Evolutionary conservation across 78 protist genomes (phyloP).

Genomic region (Speleostelium caveatum): DNA sequence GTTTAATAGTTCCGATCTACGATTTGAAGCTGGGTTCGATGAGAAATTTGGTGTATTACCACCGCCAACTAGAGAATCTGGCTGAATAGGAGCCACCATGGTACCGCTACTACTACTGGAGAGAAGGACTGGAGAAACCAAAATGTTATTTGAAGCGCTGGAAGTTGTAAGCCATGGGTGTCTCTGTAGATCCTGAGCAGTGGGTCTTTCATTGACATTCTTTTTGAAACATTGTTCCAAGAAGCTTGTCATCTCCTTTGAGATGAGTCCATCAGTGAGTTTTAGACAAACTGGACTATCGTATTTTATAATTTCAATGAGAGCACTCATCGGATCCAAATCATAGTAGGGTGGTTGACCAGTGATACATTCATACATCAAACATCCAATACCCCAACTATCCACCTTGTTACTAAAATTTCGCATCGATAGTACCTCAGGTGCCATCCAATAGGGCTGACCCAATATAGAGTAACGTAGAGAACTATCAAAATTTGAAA

Average conservation of each 20-base stretch:
- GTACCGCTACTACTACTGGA: neutral
- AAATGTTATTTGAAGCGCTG: neutral
- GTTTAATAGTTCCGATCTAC: constrained; percentile 15
- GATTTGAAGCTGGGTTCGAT: neutral
- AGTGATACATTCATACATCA: constrained; percentile 71
- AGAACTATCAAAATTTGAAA: neutral
- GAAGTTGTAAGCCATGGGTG: constrained; percentile 42
- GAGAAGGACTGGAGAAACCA: too few species aligned
- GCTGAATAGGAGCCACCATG: neutral
- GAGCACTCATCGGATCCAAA: constrained; percentile 44
- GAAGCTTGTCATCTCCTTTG: constrained; percentile 1
- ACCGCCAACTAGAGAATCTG: neutral
- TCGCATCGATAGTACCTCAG: constrained; percentile 74
- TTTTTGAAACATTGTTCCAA: constrained; percentile 19
- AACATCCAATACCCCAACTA: constrained; percentile 75
- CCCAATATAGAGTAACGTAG: constrained; percentile 45
- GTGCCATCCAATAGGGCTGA: constrained; percentile 81
- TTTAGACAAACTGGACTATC: neutral
- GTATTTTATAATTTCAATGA: constrained; percentile 19
- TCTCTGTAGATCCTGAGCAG: constrained; percentile 17
- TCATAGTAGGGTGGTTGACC: constrained; percentile 51
- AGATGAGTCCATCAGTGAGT: neutral
- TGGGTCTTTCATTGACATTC: constrained; percentile 5
- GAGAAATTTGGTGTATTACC: neutral
- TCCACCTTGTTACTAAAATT: constrained; percentile 64